A percentile compares a stretch with the other conserved stretches of the same genome.
Evolutionary conservation across 1,284 basidiomycete genomes (phyloP).

Genomic region (Cryptococcus sp.): DNA sequence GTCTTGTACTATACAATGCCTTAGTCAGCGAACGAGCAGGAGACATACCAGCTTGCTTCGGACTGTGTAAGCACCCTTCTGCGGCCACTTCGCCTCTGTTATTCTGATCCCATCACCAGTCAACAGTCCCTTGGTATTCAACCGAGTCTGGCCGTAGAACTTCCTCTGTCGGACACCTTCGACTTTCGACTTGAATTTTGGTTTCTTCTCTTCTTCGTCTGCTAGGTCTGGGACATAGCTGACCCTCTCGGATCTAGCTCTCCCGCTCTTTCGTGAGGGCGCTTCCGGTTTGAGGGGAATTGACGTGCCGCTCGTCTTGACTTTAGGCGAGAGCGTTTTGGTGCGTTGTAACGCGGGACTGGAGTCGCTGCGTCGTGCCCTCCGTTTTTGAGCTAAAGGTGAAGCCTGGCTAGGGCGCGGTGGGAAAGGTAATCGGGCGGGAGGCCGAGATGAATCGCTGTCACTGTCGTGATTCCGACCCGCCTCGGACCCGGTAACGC

Average conservation of each 20-base stretch:
- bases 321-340: too few species aligned
- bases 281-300: background rate
- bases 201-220: background rate
- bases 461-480: too few species aligned
- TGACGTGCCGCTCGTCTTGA: background rate
- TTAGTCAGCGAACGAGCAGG: background rate
- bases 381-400: too few species aligned
- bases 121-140: background rate
- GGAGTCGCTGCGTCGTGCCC: too few species aligned
- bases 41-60: slow-evolving; percentile 14
- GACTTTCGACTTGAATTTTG: background rate
- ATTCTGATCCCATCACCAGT: background rate
- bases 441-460: too few species aligned
- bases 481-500: too few species aligned
- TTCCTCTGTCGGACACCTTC: background rate
- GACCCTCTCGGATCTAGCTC: background rate
- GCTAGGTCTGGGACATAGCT: background rate
- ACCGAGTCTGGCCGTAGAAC: background rate
- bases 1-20: background rate
- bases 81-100: slow-evolving; percentile 8
- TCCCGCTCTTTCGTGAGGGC: background rate
- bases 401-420: too few species aligned
- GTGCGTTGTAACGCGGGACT: too few species aligned
- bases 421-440: too few species aligned
- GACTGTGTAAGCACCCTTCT: slow-evolving; percentile 11